Evolutionary conservation across 306 rosid genomes (phyloP), one percentile per base, ranked within the genome.

Genomic region (Prunus mongolica): DNA sequence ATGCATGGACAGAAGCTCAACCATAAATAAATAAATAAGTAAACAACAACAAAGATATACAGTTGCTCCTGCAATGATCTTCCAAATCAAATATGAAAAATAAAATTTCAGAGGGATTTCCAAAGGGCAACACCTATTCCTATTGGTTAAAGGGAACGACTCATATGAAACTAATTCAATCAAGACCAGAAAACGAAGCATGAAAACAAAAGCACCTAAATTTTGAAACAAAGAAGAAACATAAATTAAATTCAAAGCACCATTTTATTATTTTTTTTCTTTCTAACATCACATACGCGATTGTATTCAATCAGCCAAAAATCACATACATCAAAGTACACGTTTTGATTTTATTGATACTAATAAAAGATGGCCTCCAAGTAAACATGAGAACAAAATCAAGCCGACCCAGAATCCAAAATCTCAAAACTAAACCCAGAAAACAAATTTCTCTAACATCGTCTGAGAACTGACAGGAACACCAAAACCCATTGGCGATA

Each of bases 141-240:
- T 38, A 7, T 38, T 38, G 44, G 44, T 38, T 38, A 2, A 38
- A 38, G 44, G 44, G 44, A 38, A 38, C 44, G 44, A 38, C 2
- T 38, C 44, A 7, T 38, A 38, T 38, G 44, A 38, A 38, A 38
- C 44, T 83, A 34, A 88, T 38, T 90, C 92, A 88, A 54, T 88
- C 95, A 75, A 88, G 88, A 89, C 95, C 90, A 90, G 87, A 87
- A 84, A 74, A 77, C 32, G 86, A 86, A 87, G 91, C 90, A 6
- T 18, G 28, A 52, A 3, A 19, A n/a, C 57, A 52, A 45, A 73
- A 44, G 13, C 2, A 3, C 45, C n/a, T 54, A 54, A 18, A 2
- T 4, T 16, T 32, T 18, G 58, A 25, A 28, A 34, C 41, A 34
- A 34, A n/a, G 34, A 12, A 2, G 5, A 38, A 4, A 72, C 71